Base-by-base conservation (phyloP, 495 filamentous ascomycete species). In the Aspergillus ellipticus region DNA sequence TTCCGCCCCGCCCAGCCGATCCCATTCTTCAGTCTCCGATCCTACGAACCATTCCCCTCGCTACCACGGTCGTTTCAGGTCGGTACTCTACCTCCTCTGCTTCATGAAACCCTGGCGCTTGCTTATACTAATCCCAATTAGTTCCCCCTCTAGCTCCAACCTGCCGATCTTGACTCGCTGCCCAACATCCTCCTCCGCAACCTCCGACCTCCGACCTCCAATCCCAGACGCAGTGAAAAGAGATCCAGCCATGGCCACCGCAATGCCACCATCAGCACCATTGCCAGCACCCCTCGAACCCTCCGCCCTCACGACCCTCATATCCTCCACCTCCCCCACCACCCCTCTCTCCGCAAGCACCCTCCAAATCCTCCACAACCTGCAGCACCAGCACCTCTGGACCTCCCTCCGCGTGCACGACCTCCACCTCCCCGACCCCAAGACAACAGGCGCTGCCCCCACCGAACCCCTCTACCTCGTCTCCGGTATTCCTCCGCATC, bases 321-420 rank as follows among this genome's bases (percentile, higher is more conserved):
- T 35, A 1, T 22, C 26, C 22, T 3, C 6, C 9, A 16, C 37
- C 28, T 37, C 35, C 56, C 22, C 62, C 29, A 42, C 57, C 26
- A 57, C 67, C 49, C 70, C 75, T 28, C 64, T 70, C 55, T 56
- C 71, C 48, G 71, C 71, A 42, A 82, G 91, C 48, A 85, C 89
- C 20, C 68, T 81, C 28, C 82, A 88, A 58, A 81, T 95, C 59
- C 77, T 85, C 24, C 84, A 94, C 67, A 92, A 95, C 67, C 83
- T 96, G 56, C 84, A 85, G 64, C 79, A 93, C 70, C 88, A 96
- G 66, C 92, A 96, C 68, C 79, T 87, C 58, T 98, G 94, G 94
- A 87, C 85, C 9, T 75, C 73, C 16, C 77, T 96, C 41, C 69
- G 78, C 48, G 71, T 83, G 24, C 85, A 92, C 71, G 59, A 69